These are phyloP conservation scores for Barnettozyma hawaiiensis DNA, from an alignment of 1,139 yeast genomes.

Conservation along the genomic window DNA sequence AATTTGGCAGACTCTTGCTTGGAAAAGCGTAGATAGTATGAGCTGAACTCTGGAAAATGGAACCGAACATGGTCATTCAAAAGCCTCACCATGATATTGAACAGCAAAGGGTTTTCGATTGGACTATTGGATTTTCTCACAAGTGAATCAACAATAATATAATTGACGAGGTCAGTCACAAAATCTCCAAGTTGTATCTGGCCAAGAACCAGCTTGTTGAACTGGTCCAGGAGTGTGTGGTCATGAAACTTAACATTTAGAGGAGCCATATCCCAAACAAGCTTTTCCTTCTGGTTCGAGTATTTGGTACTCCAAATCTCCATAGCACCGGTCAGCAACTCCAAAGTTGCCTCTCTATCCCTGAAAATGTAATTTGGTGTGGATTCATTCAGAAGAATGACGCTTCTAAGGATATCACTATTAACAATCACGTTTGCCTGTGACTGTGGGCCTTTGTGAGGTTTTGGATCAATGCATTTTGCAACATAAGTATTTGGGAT, in stretches of 20 bases:
- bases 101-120: slow-evolving; percentile 5
- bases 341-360: slow-evolving; percentile 8
- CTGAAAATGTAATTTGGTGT: slow-evolving; percentile 5
- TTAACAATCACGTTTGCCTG: slow-evolving; percentile 7
- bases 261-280: slow-evolving; percentile 5
- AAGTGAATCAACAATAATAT: slow-evolving; percentile 2
- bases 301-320: slow-evolving; percentile 1
- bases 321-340: slow-evolving; percentile 4
- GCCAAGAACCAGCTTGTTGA: background rate
- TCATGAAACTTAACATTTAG: slow-evolving; percentile 1
- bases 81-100: slow-evolving; percentile 9
- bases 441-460: slow-evolving; percentile 2
- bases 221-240: background rate
- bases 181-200: slow-evolving; percentile 11
- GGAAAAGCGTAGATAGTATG: slow-evolving; percentile 5
- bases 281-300: background rate
- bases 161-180: slow-evolving; percentile 4
- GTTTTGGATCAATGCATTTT: slow-evolving; percentile 3
- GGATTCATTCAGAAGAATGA: slow-evolving; percentile 11
- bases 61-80: slow-evolving; percentile 8
- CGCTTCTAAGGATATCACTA: slow-evolving; percentile 19
- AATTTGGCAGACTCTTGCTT: background rate
- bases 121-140: background rate
- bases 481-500: slow-evolving; percentile 5
- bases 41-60: slow-evolving; percentile 10